Percentiles rank a stretch among this genome's conserved stretches.
Evolutionary conservation across 352 stramenopile genomes (phyloP).

Genomic region (Phytophthora pseudosyringae): DNA sequence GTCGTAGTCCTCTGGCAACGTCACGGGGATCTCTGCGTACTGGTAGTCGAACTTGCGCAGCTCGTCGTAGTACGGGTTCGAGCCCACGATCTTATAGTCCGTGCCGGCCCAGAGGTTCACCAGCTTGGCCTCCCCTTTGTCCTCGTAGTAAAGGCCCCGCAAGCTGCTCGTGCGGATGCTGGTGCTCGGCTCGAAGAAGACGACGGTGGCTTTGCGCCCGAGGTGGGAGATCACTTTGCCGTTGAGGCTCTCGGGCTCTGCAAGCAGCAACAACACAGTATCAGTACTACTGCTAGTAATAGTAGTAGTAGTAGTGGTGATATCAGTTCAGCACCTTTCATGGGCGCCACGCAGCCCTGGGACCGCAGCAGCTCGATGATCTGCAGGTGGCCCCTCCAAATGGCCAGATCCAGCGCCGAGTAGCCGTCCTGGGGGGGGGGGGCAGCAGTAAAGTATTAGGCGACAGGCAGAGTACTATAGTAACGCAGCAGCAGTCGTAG

Average conservation of each 20-base stretch:
- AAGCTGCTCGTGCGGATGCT: constrained; percentile 77
- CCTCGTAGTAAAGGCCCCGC: constrained; percentile 82
- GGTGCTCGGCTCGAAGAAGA: constrained; percentile 83
- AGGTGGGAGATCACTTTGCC: constrained; percentile 76
- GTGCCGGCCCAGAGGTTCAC: constrained; percentile 85
- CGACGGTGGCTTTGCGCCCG: constrained; percentile 74
- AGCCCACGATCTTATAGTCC: constrained; percentile 84
- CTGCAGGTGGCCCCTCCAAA: constrained; percentile 84
- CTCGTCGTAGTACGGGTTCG: constrained; percentile 77
- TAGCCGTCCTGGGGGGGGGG: constrained; percentile 65
- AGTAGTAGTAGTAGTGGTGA: not conserved
- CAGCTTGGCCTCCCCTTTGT: constrained; percentile 74
- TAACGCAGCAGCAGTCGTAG: not conserved
- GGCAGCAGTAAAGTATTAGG: constrained; percentile 4
- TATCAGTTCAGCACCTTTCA: constrained; percentile 59
- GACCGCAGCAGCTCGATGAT: constrained; percentile 86
- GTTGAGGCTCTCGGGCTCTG: constrained; percentile 83
- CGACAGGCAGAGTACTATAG: not conserved
- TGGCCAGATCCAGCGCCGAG: constrained; percentile 78
- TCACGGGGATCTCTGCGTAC: constrained; percentile 67
- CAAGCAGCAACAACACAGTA: not conserved
- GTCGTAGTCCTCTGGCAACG: constrained; percentile 53
- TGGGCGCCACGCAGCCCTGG: constrained; percentile 79
- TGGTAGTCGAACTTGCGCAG: constrained; percentile 76
- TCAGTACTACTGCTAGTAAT: constrained; percentile 3